Evolutionary conservation across 2,329 filamentous ascomycete species (phyloP).

Genomic region (Sclerotiophoma versabilis): DNA sequence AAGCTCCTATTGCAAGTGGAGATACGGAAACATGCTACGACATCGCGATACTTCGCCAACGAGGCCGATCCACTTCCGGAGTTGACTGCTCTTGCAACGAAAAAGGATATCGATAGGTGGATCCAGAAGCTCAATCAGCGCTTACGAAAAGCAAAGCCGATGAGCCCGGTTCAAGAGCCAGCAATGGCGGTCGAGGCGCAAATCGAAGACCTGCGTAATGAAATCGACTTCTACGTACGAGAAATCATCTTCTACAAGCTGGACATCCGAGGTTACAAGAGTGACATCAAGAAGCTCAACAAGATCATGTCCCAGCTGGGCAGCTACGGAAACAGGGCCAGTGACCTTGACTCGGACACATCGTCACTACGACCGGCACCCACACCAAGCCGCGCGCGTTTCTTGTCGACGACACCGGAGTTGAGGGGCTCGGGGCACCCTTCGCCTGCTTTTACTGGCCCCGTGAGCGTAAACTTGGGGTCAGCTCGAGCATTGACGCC

Average conservation of each 20-base stretch:
- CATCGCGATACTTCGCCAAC: constrained; percentile 27
- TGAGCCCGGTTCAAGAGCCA: constrained; percentile 1
- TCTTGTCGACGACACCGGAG: constrained; percentile 26
- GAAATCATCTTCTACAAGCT: constrained; percentile 60
- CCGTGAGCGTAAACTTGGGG: constrained; percentile 4
- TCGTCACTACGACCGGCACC: constrained; percentile 35
- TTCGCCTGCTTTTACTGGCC: constrained; percentile 11
- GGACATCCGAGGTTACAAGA: constrained; percentile 56
- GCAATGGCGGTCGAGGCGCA: constrained; percentile 21
- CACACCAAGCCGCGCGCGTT: constrained; percentile 32
- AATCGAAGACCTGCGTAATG: constrained; percentile 45
- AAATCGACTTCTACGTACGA: constrained; percentile 54
- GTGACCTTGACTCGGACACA: constrained; percentile 38
- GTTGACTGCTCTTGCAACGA: constrained; percentile 36
- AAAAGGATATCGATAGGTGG: constrained; percentile 47
- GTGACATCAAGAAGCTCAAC: constrained; percentile 47
- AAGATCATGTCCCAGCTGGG: constrained; percentile 34
- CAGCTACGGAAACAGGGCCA: constrained; percentile 30
- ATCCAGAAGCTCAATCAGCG: constrained; percentile 43
- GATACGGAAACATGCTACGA: constrained; percentile 48
- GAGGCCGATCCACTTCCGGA: constrained; percentile 39
- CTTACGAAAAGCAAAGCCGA: constrained; percentile 36
- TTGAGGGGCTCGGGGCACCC: constrained; percentile 19
- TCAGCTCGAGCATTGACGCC: constrained; percentile 6
- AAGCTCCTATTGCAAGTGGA: constrained; percentile 51